Conservation (phyloP, 148 eudicot genomes). For the Cornus kousa region DNA sequence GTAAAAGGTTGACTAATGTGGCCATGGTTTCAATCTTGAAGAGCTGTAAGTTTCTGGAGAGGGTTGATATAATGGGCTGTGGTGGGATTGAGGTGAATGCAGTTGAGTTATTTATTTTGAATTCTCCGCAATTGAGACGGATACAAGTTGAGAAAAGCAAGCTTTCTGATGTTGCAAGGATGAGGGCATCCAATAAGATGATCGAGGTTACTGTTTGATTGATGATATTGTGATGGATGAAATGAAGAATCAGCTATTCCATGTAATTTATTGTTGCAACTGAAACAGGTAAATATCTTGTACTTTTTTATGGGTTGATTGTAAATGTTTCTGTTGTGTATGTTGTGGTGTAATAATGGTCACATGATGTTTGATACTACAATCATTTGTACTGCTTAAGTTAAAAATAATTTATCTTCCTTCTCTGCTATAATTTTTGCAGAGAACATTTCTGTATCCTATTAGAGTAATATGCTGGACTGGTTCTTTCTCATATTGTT, state of each 20-base stretch:
- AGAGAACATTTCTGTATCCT: neutral
- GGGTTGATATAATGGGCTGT: constrained; percentile 40
- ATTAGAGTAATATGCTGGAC: neutral
- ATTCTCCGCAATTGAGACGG: constrained; percentile 25
- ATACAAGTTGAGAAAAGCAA: constrained; percentile 41
- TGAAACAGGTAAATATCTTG: neutral
- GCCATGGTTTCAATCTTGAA: constrained; percentile 22
- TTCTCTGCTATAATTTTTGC: neutral
- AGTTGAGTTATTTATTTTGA: constrained; percentile 34
- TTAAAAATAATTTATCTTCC: neutral
- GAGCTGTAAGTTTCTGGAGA: constrained; percentile 40
- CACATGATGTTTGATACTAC: neutral
- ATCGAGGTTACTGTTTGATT: constrained; percentile 25
- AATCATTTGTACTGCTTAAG: neutral
- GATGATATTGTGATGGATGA: neutral
- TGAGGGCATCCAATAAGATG: constrained; percentile 22
- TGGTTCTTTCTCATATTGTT: neutral
- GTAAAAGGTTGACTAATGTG: constrained; percentile 31
- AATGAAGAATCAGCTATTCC: neutral
- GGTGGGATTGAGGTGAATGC: constrained; percentile 29
- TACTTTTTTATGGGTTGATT: neutral
- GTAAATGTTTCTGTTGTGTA: neutral
- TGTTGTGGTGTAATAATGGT: neutral
- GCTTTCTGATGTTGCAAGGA: constrained; percentile 34
- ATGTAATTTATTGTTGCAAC: neutral